These are phyloP conservation scores for Lasiodiplodia hormozganensis DNA, from an alignment of 2,329 filamentous ascomycete genomes.

Conservation along the genomic window DNA sequence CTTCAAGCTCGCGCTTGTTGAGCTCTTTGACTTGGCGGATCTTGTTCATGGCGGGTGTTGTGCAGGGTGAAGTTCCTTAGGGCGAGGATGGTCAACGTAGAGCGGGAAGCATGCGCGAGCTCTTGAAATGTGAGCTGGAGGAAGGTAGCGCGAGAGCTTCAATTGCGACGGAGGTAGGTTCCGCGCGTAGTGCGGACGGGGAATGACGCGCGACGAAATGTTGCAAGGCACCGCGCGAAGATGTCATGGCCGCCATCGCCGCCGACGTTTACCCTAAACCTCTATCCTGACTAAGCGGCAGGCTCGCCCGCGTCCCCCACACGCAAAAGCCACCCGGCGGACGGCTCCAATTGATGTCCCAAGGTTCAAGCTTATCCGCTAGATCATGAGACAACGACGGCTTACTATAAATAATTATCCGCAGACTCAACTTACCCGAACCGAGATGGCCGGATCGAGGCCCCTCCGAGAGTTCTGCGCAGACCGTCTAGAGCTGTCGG, in stretches of 20 bases:
- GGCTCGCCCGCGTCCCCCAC: background rate
- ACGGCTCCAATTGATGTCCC: background rate
- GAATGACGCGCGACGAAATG: conserved; percentile 21
- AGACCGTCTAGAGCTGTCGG: background rate
- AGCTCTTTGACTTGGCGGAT: conserved; percentile 91
- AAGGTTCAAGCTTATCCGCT: background rate
- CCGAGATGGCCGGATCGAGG: conserved; percentile 1
- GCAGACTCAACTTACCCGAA: background rate
- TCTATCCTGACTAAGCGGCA: background rate
- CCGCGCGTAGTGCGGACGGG: background rate
- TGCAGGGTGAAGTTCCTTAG: conserved; percentile 4
- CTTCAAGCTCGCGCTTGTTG: conserved; percentile 93
- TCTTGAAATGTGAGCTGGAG: background rate
- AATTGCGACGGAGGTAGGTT: background rate
- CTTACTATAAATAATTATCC: conserved; percentile 8
- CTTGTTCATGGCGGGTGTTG: conserved; percentile 75
- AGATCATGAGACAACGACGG: background rate
- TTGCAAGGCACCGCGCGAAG: conserved; percentile 2
- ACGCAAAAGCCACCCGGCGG: conserved; percentile 16
- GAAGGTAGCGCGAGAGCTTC: background rate
- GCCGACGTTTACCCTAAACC: background rate
- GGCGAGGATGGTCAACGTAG: background rate
- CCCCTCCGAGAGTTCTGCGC: background rate
- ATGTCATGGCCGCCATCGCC: conserved; percentile 4
- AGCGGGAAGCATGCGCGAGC: no score